Conservation (phyloP, 2,329 filamentous ascomycete genomes). For the Huntiella moniliformis region DNA sequence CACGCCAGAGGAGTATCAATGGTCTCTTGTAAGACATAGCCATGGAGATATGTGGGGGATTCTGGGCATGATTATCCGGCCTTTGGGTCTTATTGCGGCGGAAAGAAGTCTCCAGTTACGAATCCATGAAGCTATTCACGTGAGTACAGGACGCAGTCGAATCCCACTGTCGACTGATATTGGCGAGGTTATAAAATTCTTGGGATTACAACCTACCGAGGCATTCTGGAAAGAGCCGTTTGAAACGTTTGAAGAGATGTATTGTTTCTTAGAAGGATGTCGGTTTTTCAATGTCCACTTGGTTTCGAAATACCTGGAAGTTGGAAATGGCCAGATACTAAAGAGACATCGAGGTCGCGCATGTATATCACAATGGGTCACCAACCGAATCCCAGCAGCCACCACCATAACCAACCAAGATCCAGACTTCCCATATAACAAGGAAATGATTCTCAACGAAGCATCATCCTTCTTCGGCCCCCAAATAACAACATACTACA, state of each 20-base stretch:
- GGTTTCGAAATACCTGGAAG: too few relatives aligned
- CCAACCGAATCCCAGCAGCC: too few relatives aligned
- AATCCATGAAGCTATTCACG: slow-evolving; percentile 45
- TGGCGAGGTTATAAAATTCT: slow-evolving; percentile 35
- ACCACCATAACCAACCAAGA: too few relatives aligned
- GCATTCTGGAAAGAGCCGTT: slow-evolving; percentile 38
- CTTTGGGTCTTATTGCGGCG: slow-evolving; percentile 46
- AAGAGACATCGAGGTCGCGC: too few relatives aligned
- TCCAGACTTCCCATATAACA: not conserved
- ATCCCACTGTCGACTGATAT: slow-evolving; percentile 44
- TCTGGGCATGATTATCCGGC: slow-evolving; percentile 43
- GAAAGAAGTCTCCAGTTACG: slow-evolving; percentile 45
- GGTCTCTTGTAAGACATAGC: slow-evolving; percentile 47
- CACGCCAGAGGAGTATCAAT: slow-evolving; percentile 28
- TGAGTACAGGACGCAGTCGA: slow-evolving; percentile 35
- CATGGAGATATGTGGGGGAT: slow-evolving; percentile 56
- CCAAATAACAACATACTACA: slow-evolving; percentile 22
- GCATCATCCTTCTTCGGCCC: slow-evolving; percentile 13
- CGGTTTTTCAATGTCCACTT: slow-evolving; percentile 33
- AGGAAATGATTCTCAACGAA: not conserved
- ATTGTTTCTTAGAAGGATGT: slow-evolving; percentile 2
- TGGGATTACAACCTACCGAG: slow-evolving; percentile 34
- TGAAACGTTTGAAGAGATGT: slow-evolving; percentile 16
- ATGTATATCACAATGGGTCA: too few relatives aligned
- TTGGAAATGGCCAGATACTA: too few relatives aligned